Evolutionary conservation across 1,284 basidiomycete genomes (phyloP).

Genomic region (Somion occarium): DNA sequence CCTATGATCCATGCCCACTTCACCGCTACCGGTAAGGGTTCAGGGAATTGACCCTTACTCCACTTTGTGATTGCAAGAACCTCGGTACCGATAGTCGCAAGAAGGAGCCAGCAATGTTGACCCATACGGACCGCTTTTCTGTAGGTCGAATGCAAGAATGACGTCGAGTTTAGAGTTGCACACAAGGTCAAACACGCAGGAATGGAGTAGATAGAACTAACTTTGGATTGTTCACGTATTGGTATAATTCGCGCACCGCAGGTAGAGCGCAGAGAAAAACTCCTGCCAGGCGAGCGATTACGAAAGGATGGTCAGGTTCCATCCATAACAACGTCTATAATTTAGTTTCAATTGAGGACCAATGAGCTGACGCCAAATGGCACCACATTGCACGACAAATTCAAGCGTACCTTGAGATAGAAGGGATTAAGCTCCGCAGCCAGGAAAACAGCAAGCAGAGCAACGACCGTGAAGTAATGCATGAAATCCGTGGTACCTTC

Average conservation of each 20-base stretch:
- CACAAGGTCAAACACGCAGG: neutral
- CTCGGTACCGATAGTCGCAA: slow-evolving; percentile 78
- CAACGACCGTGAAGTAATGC: slow-evolving; percentile 70
- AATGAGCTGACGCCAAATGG: neutral
- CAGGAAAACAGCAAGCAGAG: slow-evolving; percentile 74
- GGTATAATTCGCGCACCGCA: slow-evolving; percentile 74
- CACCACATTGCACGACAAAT: too few species aligned
- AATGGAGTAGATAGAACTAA: slow-evolving; percentile 29
- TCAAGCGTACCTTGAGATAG: slow-evolving; percentile 67
- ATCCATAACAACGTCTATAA: slow-evolving; percentile 73
- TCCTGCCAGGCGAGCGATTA: slow-evolving; percentile 67
- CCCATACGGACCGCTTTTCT: slow-evolving; percentile 81
- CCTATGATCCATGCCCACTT: slow-evolving; percentile 63
- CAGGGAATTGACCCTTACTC: slow-evolving; percentile 66
- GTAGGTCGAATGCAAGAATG: slow-evolving; percentile 13
- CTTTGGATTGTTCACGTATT: slow-evolving; percentile 77
- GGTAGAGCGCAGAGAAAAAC: slow-evolving; percentile 81
- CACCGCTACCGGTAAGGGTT: slow-evolving; percentile 57
- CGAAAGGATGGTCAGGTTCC: slow-evolving; percentile 81
- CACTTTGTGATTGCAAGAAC: slow-evolving; percentile 72
- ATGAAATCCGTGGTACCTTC: slow-evolving; percentile 73
- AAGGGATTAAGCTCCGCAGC: slow-evolving; percentile 81
- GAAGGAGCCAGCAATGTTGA: slow-evolving; percentile 78
- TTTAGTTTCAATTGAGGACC: neutral
- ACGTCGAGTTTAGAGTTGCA: slow-evolving; percentile 5